Evolutionary conservation across 495 filamentous ascomycete genomes (phyloP).

Genomic region (Daldinia loculata): DNA sequence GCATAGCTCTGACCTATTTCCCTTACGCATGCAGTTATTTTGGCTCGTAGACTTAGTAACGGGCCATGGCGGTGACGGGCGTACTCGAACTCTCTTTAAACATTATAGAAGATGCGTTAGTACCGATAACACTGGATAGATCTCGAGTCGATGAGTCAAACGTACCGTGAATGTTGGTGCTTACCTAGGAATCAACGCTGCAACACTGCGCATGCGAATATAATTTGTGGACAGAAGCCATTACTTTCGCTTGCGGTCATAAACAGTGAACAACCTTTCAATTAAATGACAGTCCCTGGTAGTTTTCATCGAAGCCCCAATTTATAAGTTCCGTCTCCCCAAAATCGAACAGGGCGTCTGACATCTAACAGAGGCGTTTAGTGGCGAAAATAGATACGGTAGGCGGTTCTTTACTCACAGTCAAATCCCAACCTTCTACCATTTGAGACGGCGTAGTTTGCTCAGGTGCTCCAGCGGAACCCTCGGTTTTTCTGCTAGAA

Average conservation of each 20-base stretch:
- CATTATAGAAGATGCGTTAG: neutral
- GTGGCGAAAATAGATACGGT: neutral
- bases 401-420: constrained; percentile 11
- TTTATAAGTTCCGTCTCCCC: constrained; percentile 16
- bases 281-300: constrained; percentile 4
- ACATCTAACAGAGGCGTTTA: constrained; percentile 27
- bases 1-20: no score
- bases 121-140: neutral
- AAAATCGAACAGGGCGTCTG: constrained; percentile 26
- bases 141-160: neutral
- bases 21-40: no score
- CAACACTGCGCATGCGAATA: neutral
- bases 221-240: no score
- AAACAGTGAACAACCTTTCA: neutral
- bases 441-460: constrained; percentile 17
- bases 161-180: no score
- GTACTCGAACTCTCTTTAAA: neutral
- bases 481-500: constrained; percentile 14
- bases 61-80: no score
- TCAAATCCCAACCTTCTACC: constrained; percentile 40
- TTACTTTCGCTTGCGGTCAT: neutral
- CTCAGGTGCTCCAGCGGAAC: constrained; percentile 23
- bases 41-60: no score
- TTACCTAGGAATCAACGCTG: no score
- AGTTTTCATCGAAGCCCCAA: constrained; percentile 22